Conservation (phyloP, 805 yeast genomes). For the Ogataea ramenticola region DNA sequence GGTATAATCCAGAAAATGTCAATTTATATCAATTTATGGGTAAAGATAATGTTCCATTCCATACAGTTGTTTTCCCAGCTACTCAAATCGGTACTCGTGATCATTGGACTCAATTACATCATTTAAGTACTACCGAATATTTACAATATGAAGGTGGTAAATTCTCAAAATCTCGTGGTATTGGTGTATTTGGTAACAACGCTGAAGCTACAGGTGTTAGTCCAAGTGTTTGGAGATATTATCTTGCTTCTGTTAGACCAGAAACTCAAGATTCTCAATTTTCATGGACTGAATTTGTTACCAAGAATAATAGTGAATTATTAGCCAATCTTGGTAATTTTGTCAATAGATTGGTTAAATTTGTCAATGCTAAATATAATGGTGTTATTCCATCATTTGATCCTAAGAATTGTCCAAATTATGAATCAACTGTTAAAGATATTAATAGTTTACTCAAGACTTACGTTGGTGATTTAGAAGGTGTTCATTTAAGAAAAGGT, state of each 20-base stretch:
- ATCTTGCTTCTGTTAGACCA: slow-evolving; percentile 86
- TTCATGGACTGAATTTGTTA: slow-evolving; percentile 94
- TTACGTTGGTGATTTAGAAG: slow-evolving; percentile 71
- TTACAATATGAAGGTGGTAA: slow-evolving; percentile 97
- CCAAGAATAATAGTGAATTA: slow-evolving; percentile 88
- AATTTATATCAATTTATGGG: slow-evolving; percentile 97
- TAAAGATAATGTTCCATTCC: slow-evolving; percentile 98
- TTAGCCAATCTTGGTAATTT: slow-evolving; percentile 95
- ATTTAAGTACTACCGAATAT: slow-evolving; percentile 91
- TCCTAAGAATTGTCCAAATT: slow-evolving; percentile 39
- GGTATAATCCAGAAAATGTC: slow-evolving; percentile 90
- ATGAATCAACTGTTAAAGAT: slow-evolving; percentile 41
- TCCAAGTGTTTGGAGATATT: slow-evolving; percentile 96
- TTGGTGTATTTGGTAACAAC: slow-evolving; percentile 97
- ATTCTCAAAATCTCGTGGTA: slow-evolving; percentile 94
- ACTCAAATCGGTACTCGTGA: slow-evolving; percentile 84
- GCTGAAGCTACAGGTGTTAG: slow-evolving; percentile 90
- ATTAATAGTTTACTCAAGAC: slow-evolving; percentile 51
- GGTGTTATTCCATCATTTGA: slow-evolving; percentile 77
- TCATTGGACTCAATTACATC: slow-evolving; percentile 85
- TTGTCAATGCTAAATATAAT: slow-evolving; percentile 82
- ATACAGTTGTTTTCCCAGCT: slow-evolving; percentile 96
- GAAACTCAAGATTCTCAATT: slow-evolving; percentile 95
- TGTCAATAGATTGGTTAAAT: slow-evolving; percentile 89
- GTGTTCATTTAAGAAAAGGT: slow-evolving; percentile 78